Base-by-base conservation (phyloP, 768 basidiomycete genomes). In the Kwoniella dejecticola region DNA sequence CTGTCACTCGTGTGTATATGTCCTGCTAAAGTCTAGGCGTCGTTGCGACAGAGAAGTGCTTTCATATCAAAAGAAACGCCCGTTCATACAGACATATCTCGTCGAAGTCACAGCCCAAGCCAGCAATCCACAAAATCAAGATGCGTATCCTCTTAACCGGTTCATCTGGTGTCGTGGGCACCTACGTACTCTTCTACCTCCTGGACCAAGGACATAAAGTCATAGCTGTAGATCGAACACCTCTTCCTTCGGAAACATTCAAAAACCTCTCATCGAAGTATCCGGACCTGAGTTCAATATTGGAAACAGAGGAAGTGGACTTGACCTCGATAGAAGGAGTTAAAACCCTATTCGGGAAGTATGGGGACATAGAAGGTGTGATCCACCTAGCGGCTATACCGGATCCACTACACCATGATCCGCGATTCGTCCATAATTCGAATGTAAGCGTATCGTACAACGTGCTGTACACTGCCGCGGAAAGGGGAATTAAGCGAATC, bases 311-410 rank as follows among this genome's bases (percentile, higher is more conserved):
- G 7, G 31, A 46, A 13, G 31, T 64, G 38, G 68, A 72, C 48
- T 55, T 69, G 4, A 56, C 50, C 1, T 40, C 59, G 3, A 40
- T 42, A 15, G 40, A 31, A n/a, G 46, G 42, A 3, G 53, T 72
- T 1, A 61, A 69, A 13, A 36, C 36, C 1, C 19, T 73, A 0
- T 69, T 72, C 6, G 21, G 31, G 24, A 42, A 46, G 31, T 21
- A 23, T 19, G 19, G 27, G 19, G 30, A 23, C 4, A 55, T 66
- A 46, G 67, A 74, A 19, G 74, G 68, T 3, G 66, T 74, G 4
- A 70, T 77, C 12, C 76, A 77, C 36, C 66, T 77, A 21, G 72
- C 61, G 2, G 76, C 74, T 1, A 70, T 77, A 15, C 73, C 73
- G 0, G 24, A 61, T 50, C 74, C 74, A 8, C 5, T 62, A 17